These are phyloP conservation scores for Wickerhamomyces queroliae DNA, from an alignment of 805 yeast genomes.

Conservation along the genomic window DNA sequence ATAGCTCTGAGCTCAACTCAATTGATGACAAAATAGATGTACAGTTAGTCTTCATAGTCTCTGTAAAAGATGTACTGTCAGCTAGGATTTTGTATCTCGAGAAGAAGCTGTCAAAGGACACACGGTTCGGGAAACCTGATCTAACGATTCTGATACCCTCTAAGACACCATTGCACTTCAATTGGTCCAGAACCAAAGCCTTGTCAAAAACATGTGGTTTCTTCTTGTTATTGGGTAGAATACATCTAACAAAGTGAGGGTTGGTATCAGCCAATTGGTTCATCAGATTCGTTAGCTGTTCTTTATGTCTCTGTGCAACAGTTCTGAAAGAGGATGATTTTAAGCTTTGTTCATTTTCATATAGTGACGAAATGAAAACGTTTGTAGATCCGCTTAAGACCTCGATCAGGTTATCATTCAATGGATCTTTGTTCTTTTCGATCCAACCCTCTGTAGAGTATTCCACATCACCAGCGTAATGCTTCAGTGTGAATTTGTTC, in stretches of 20 bases:
- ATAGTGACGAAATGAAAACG: constrained; percentile 49
- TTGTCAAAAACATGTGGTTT: constrained; percentile 68
- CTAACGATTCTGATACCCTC: constrained; percentile 98
- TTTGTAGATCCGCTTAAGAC: constrained; percentile 56
- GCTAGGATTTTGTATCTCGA: constrained; percentile 69
- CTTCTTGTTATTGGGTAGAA: constrained; percentile 80
- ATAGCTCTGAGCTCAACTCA: constrained; percentile 66
- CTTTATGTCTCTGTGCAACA: constrained; percentile 84
- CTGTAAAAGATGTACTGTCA: constrained; percentile 34
- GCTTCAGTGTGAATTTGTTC: constrained; percentile 78
- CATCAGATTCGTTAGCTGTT: constrained; percentile 71
- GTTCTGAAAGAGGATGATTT: constrained; percentile 53
- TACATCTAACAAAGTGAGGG: constrained; percentile 97
- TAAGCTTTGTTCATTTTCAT: constrained; percentile 32
- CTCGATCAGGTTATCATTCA: constrained; percentile 66
- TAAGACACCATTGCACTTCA: constrained; percentile 94
- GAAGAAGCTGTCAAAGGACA: constrained; percentile 76
- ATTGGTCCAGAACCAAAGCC: constrained; percentile 74
- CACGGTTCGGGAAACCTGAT: constrained; percentile 93
- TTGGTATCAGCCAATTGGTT: constrained; percentile 70
- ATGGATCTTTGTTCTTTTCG: constrained; percentile 90
- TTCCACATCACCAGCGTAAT: constrained; percentile 96
- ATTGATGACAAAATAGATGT: constrained; percentile 61
- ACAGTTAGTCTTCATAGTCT: constrained; percentile 59
- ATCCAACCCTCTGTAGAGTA: constrained; percentile 91